phyloP scores from a whole-genome alignment of 2,329 filamentous ascomycete species.

The Paraphoma sp. region DNA sequence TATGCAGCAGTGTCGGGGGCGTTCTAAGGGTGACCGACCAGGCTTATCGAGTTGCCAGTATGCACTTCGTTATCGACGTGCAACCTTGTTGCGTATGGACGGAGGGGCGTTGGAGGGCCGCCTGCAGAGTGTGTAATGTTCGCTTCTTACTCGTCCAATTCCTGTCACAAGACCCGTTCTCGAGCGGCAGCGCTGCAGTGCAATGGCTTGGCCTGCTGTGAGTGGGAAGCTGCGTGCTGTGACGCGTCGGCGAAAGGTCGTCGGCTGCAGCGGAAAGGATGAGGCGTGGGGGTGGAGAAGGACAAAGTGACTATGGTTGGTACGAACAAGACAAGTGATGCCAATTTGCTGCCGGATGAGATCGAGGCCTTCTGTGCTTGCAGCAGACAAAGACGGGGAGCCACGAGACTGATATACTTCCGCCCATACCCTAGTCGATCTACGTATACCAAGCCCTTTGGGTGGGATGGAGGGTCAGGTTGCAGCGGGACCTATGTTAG shows the following conservation, averaged over 20 bases:
- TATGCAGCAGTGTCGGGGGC: constrained; percentile 18
- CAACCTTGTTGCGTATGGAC: constrained; percentile 24
- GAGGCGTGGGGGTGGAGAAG: constrained; percentile 37
- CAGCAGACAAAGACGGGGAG: constrained; percentile 18
- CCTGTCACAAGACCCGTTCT: constrained; percentile 40
- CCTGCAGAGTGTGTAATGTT: constrained; percentile 24
- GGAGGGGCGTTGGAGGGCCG: constrained; percentile 29
- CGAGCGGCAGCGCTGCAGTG: constrained; percentile 37
- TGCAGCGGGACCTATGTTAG: constrained; percentile 32
- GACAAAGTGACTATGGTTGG: constrained; percentile 26
- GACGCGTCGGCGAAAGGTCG: constrained; percentile 24
- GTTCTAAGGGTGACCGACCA: constrained; percentile 17
- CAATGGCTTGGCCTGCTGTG: constrained; percentile 35
- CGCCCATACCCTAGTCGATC: constrained; percentile 30
- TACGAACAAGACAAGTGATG: constrained; percentile 21
- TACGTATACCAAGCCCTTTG: constrained; percentile 23
- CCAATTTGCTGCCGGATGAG: constrained; percentile 10
- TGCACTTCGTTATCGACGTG: constrained; percentile 26
- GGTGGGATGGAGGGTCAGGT: constrained; percentile 34
- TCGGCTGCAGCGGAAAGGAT: constrained; percentile 33
- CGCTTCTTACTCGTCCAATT: constrained; percentile 32
- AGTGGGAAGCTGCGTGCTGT: constrained; percentile 25
- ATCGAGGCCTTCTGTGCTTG: constrained; percentile 1
- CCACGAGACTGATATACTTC: constrained; percentile 43
- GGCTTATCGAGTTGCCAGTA: constrained; percentile 25